Conservation (phyloP, 805 yeast species). For the Starmerella stellata region DNA sequence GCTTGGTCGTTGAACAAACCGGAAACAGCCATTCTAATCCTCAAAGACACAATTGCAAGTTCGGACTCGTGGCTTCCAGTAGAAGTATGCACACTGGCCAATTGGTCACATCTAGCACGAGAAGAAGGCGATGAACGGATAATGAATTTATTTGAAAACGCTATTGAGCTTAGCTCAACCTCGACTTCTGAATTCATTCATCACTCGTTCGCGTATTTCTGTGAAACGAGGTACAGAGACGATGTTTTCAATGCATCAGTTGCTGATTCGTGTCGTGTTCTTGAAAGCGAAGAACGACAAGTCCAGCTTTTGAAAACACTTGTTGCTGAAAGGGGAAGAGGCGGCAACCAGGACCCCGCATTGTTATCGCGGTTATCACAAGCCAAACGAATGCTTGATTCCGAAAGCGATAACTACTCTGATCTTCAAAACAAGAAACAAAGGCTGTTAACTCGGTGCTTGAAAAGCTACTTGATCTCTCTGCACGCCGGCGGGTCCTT, state of each 20-base stretch:
- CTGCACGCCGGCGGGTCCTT: conserved; percentile 10
- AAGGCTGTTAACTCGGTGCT: conserved; percentile 34
- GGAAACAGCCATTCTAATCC: conserved; percentile 33
- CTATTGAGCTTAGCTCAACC: conserved; percentile 17
- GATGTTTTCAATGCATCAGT: conserved; percentile 21
- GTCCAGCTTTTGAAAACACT: conserved; percentile 10
- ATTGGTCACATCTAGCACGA: conserved; percentile 57
- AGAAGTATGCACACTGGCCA: conserved; percentile 9
- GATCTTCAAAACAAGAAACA: conserved; percentile 25
- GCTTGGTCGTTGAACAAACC: conserved; percentile 49
- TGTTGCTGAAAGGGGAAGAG: not conserved
- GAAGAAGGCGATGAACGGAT: conserved; percentile 47
- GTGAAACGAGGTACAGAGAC: conserved; percentile 23
- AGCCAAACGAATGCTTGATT: conserved; percentile 17
- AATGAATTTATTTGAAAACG: conserved; percentile 37
- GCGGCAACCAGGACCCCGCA: conserved; percentile 30
- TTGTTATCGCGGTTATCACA: conserved; percentile 28
- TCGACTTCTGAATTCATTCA: conserved; percentile 28
- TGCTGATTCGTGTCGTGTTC: conserved; percentile 13
- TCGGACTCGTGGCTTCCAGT: not conserved
- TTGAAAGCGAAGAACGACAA: conserved; percentile 20
- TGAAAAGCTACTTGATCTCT: conserved; percentile 41
- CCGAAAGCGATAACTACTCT: conserved; percentile 34
- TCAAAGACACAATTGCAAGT: not conserved
- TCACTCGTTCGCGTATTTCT: conserved; percentile 51